Evolutionary conservation across 176 grass and related monocot genomes (phyloP), one percentile per base, ranked within the genome.

Genomic region (Oryza glumipatula): DNA sequence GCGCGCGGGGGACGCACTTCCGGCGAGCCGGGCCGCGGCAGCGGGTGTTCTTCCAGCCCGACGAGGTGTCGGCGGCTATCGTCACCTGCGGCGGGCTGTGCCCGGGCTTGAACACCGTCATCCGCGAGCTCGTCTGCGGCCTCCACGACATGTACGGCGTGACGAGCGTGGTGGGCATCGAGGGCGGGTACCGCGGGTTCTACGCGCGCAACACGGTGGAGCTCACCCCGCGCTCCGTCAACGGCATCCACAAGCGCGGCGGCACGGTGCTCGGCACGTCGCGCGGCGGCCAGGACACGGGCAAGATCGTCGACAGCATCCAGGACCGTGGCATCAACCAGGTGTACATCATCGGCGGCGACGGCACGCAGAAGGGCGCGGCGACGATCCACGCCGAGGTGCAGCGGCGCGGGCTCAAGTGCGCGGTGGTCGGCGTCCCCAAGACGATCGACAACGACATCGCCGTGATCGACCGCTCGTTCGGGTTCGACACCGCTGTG

Each of bases 381-480:
- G 88, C 90, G 23, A 21, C 84, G 6, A 89, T 97, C 78, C 47
- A 74, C 67, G 94, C 83, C 39, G 92, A 98, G 92, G 46, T 95
- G 16, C 88, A 70, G 70, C 88, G 88, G 11, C 86, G 92, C 36
- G 92, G 92, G 2, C 86, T 98, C 76, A 82, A 85, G 68, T 92
- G 92, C 82, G 81, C 87, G 13, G 88, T 98, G 32, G 90, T 90
- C 76, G 95, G 92, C 8, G 78, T 98, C 43, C 92, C 95, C 47
- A 98, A 98, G 85, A 98, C 95, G 61, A 95, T 98, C 69, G 92
- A 98, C 85, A 98, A 98, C 56, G 92, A 98, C 87, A 95, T 98
- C 54, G 82, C 80, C 75, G 89, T 95, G 38, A 95, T 98, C 67
- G 95, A 98, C 86, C 84, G 83, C 67, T 98, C 95, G 3, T 98